phyloP scores from a whole-genome alignment of 2,329 filamentous ascomycete species.

The Emericellopsis cladophorae region DNA sequence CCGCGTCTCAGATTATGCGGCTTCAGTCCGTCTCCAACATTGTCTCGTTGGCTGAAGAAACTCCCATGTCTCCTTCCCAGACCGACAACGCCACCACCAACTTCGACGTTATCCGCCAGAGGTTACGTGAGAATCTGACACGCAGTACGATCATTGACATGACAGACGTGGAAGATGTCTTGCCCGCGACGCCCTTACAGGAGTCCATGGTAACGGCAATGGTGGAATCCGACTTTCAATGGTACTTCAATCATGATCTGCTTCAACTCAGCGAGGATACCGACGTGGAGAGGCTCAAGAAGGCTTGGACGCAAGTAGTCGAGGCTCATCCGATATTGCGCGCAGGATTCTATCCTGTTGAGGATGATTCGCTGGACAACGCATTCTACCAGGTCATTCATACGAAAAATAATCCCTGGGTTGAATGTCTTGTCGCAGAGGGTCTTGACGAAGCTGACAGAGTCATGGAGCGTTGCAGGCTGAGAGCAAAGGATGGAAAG shows the following conservation, averaged over 20 bases:
- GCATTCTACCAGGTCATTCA: constrained; percentile 37
- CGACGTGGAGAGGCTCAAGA: constrained; percentile 41
- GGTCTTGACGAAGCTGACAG: constrained; percentile 20
- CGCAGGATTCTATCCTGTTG: constrained; percentile 57
- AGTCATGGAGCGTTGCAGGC: constrained; percentile 12
- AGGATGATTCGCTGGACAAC: constrained; percentile 40
- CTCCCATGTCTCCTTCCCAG: neutral
- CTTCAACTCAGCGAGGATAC: constrained; percentile 43
- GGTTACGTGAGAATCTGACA: constrained; percentile 19
- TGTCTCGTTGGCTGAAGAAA: constrained; percentile 3
- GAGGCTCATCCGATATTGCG: constrained; percentile 56
- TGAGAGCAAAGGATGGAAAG: constrained; percentile 8
- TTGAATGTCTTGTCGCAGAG: constrained; percentile 11
- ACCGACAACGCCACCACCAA: neutral
- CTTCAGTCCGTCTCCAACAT: constrained; percentile 56
- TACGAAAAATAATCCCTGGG: constrained; percentile 8
- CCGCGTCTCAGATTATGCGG: constrained; percentile 68
- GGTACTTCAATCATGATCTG: constrained; percentile 81
- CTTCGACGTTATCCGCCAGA: constrained; percentile 3
- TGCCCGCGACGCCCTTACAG: constrained; percentile 74
- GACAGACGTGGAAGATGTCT: constrained; percentile 37
- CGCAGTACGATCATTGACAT: constrained; percentile 18
- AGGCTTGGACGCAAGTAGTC: constrained; percentile 51
- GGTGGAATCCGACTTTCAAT: constrained; percentile 56
- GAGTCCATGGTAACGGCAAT: constrained; percentile 80